Base-by-base conservation (phyloP, 768 basidiomycete genomes). In the Hericium rajendrae region DNA sequence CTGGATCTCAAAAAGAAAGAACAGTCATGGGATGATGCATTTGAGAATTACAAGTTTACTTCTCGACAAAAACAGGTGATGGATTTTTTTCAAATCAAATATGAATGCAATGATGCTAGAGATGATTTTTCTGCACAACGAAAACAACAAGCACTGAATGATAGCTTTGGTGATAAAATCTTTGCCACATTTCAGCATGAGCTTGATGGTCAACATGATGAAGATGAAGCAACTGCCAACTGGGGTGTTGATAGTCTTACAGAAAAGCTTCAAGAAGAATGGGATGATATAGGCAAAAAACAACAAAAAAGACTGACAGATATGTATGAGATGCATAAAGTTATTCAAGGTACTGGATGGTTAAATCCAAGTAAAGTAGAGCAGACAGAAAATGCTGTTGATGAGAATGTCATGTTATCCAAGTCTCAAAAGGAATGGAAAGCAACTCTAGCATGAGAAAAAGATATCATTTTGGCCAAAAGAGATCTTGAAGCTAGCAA, bases 61-160 rank as follows among this genome's bases (percentile, higher is more conserved):
- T 5, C 18, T 1, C 6, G 37, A 32, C 56, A 67, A 12, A 0
- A 46, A 3, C 20, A 59, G 18, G 24, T 67, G 0, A 73, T 74
- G 53, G 51, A 58, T 70, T 71, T 52, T n/a, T 67, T 73, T 28
- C 67, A 73, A 58, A 37, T 74, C 1, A 26, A 53, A n/a, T 72
- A 73, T 61, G 72, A 74, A 53, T 73, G 72, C 55, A 53, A 68
- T 6, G 71, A 74, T 66, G 67, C 68, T 3, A 46, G 68, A 24
- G 72, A 74, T 60, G 71, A 73, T 48, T 71, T 60, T 59, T 39
- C 59, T 39, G 59, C 67, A 38, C 62, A 67, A 58, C 18, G 58
- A 61, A 57, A 51, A 24, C 28, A 28, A 20, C 37, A 39, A 15
- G 15, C 12, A 3, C 13, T 22, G 13, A 41, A n/a, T 3, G 3